Conservation (phyloP, 306 rosid genomes). For the Ormosia semicastrata region DNA sequence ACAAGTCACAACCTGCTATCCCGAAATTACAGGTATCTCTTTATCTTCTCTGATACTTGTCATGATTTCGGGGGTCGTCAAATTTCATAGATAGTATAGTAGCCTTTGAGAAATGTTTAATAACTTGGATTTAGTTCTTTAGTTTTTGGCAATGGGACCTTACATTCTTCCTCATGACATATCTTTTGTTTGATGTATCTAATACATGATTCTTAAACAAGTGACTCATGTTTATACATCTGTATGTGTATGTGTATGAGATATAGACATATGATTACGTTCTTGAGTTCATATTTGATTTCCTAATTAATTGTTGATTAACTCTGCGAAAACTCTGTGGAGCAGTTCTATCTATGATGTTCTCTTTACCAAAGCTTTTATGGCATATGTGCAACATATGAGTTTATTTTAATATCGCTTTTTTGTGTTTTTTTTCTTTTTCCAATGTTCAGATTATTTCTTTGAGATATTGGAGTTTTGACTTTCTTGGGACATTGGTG, state of each 20-base stretch:
- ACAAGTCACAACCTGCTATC: not conserved
- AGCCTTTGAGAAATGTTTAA: not conserved
- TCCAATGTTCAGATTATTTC: not conserved
- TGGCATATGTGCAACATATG: not conserved
- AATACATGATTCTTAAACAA: not conserved
- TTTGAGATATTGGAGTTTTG: not conserved
- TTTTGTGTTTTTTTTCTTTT: not conserved
- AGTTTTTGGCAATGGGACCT: not conserved
- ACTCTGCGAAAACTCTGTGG: not conserved
- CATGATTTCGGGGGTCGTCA: not conserved
- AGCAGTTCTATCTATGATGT: not conserved
- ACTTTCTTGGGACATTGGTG: conserved; percentile 10
- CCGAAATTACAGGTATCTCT: conserved; percentile 10
- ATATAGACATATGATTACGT: not conserved
- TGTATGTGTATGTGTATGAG: not conserved
- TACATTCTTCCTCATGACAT: not conserved
- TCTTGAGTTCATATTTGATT: not conserved
- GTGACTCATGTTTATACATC: not conserved
- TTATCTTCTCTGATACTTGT: conserved; percentile 14
- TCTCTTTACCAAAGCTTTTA: not conserved
- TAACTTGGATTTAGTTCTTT: not conserved
- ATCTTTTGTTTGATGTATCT: not conserved
- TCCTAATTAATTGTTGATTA: not conserved
- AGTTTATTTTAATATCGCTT: not conserved
- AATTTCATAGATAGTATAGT: not conserved